Evolutionary conservation across 192 early-diverging fungal genomes (phyloP), one percentile per base, ranked within the genome.

Genomic region (Lunasporangiospora selenospora): DNA sequence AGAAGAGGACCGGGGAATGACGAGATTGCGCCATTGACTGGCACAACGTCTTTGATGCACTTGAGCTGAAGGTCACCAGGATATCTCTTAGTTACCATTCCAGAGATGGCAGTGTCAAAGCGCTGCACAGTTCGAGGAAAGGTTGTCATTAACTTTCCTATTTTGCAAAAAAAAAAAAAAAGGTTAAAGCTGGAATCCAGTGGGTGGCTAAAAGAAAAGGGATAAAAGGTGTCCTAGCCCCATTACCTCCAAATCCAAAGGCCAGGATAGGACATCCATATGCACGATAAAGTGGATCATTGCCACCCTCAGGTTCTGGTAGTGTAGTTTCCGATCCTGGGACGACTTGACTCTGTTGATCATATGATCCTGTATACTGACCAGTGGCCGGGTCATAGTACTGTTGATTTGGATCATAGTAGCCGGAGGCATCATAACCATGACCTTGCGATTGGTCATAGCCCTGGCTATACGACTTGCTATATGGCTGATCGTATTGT

Each of bases 231-330:
- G 6, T 42, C 11, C 36, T n/a, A n/a, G n/a, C n/a, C n/a, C n/a
- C n/a, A n/a, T 42, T 73, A 73, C 69, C 90, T 52, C 90, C 90
- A 78, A 92, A 89, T n/a, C 90, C 90, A 75, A 92, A 90, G 0
- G 88, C 76, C 16, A 85, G 75, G 26, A 92, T 50, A 3, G 90
- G 90, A 27, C 80, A 82, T 10, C 83, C 83, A 40, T 76, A 57
- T 42, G 58, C 44, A 38, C 83, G 75, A 13, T 75, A 57, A 18
- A 85, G 51, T 23, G 79, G 79, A 49, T 80, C 80, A 36, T 64
- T 65, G 15, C 59, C 51, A 23, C 50, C 50, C 33, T 58, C 58
- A n/a, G 57, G 57, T 23, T 73, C 69, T 6, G 26, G 23, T 7
- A 36, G 53, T 42, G 58, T 49, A 18, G 69, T 58, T 41, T 62